Evolutionary conservation across 192 early-diverging fungal species (phyloP), one percentile per base, ranked within the genome.

Genomic region (Martensiomyces pterosporus): DNA sequence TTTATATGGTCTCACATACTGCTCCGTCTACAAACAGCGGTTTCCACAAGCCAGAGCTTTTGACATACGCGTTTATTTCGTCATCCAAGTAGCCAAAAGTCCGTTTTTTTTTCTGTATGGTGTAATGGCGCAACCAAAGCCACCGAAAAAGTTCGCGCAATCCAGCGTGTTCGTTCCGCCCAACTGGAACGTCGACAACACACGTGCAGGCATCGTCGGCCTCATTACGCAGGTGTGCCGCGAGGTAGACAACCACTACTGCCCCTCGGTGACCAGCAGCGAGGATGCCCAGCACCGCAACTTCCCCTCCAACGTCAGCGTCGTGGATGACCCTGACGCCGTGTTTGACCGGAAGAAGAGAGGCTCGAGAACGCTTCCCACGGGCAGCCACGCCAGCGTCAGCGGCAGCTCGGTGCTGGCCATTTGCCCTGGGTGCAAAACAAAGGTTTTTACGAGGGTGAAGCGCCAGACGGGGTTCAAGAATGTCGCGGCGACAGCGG

Each of bases 101-200:
- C n/a, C n/a, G n/a, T n/a, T n/a, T n/a, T n/a, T n/a, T n/a, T n/a
- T n/a, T n/a, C n/a, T n/a, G n/a, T n/a, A n/a, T n/a, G n/a, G n/a
- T n/a, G n/a, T n/a, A n/a, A n/a, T n/a, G n/a, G n/a, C n/a, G n/a
- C n/a, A n/a, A n/a, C n/a, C n/a, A n/a, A n/a, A n/a, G n/a, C n/a
- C n/a, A n/a, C n/a, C n/a, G n/a, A n/a, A n/a, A n/a, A n/a, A n/a
- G 29, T 32, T 8, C 29, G 5, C 29, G 29, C 29, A 49, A 13
- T 71, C 67, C 0, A 71, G 56, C 33, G 43, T 60, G 25, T 71
- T 71, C 44, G 60, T 71, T 16, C 67, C 67, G 3, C 36, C 46
- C 4, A 56, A 54, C 15, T 71, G 67, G 67, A 37, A 70, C 21
- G 5, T 63, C 1, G 49, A 52, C 24, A 54, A 52, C 21, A 53